Evolutionary conservation across 768 basidiomycete genomes (phyloP), one percentile per base, ranked within the genome.

Genomic region (Leccinum fibrillosum): DNA sequence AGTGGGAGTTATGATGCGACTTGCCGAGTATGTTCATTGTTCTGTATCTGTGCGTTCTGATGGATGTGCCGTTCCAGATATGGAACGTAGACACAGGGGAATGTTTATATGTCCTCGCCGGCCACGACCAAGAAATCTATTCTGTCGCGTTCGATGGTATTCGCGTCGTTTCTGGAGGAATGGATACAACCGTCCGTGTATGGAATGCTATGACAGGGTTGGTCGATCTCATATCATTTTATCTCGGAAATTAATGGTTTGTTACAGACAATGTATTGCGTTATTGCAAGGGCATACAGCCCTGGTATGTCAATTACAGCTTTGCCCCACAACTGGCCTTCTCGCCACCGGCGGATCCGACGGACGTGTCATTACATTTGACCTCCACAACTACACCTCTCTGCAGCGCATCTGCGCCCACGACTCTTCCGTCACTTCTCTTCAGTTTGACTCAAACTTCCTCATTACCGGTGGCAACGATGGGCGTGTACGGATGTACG

Each of bases 1-100:
- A 94, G 91, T 64, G 96, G 94, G 34, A 94, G 94, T 69, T 98
- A 99, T 72, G 96, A 99, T 71, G 79, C 82, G 48, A 94, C 88
- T 17, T 90, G 88, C 65, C 81, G 94, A 61, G 90, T 96, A 55
- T 49, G 83, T 75, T 30, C 34, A 25, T 45, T 19, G 2, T 45
- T 28, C 17, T 21, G 28, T 57, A 26, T 10, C 2, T 30, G 19
- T 34, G 28, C 19, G 47, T 15, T 42, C 39, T 63, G 35, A 57
- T 44, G 2, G 5, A 50, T 17, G 10, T 39, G 21, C 12, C 5
- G 13, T 11, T n/a, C 17, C 30, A 93, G 92, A 71, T 97, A 21
- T 98, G 95, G 95, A 80, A 96, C 66, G 76, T 94, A 6, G 92
- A 96, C 63, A 94, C 89, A 0, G 94, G 95, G 2, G 81, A 88